Evolutionary conservation across 768 basidiomycete species (phyloP), one percentile per base, ranked within the genome.

Genomic region (Dioszegia hungarica): DNA sequence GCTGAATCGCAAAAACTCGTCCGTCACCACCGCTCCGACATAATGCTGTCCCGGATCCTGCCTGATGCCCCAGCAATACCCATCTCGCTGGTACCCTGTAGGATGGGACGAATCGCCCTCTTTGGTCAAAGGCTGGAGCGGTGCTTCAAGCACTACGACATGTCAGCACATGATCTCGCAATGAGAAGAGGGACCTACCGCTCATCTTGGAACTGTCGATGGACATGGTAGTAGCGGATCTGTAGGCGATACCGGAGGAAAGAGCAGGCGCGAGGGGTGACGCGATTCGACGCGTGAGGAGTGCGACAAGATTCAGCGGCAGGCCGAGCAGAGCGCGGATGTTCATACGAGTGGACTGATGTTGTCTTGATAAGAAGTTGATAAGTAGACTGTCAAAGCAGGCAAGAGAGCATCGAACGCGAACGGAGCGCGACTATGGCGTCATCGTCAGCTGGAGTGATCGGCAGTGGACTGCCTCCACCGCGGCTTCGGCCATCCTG

Each of bases 1-100:
- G 45, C 66, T 70, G 46, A 64, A 75, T 22, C 72, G 63, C 20
- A 75, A 50, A 52, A 74, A 75, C 34, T 75, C 70, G 19, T 66
- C 49, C 12, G 67, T 69, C 8, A 75, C 64, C 14, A 75, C 59
- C 1, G 61, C 74, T 3, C 70, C 74, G 31, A 75, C 57, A 36
- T 62, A 74, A 44, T 75, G 74, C 36, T 66, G 51, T n/a, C 68
- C 74, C 14, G 67, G 61, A 54, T 75, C 74, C 28, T 57, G 39
- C 1, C 27, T 29, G 14, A 47, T 61, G 1, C 70, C 67, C 63
- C 65, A 69, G 49, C 70, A 72, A 38, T 63, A 67, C 6, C 70
- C 70, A 49, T 72, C 70, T 20, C 70, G 37, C 20, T 59, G 48
- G 54, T 47, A 72, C 8, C 70, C 70, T 8, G 70, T 66, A 8